phyloP scores from a whole-genome alignment of 306 rosid species.

The Ormosia emarginata region DNA sequence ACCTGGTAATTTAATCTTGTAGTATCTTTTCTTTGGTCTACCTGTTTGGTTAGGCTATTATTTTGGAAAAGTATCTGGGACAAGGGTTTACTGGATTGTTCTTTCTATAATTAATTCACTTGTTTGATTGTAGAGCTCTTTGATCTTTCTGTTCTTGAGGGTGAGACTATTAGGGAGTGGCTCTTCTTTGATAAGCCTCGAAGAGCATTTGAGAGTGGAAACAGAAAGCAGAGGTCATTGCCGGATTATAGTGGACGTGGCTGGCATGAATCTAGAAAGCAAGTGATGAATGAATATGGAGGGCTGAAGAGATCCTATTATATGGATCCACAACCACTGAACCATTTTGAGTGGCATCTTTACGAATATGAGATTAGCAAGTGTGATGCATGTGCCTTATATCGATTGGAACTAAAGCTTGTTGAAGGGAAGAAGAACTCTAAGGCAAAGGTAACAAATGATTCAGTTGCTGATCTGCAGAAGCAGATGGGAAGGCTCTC shows the following conservation, averaged over 20 bases:
- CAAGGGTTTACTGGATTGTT: not conserved
- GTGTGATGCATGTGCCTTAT: constrained; percentile 90
- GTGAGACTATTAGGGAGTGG: constrained; percentile 94
- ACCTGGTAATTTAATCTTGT: constrained; percentile 58
- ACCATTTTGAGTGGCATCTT: constrained; percentile 95
- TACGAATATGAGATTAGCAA: constrained; percentile 94
- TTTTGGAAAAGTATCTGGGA: not conserved
- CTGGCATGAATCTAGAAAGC: constrained; percentile 99
- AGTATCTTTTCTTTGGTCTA: constrained; percentile 10
- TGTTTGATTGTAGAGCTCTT: constrained; percentile 68
- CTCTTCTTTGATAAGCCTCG: constrained; percentile 99
- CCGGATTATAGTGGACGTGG: constrained; percentile 98
- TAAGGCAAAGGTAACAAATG: constrained; percentile 62
- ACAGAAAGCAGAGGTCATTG: constrained; percentile 95
- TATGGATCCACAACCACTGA: constrained; percentile 96
- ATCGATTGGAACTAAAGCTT: constrained; percentile 85
- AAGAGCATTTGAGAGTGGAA: constrained; percentile 97
- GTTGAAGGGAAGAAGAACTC: constrained; percentile 93
- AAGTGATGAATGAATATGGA: constrained; percentile 87
- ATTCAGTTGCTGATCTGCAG: constrained; percentile 94
- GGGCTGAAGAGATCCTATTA: constrained; percentile 98
- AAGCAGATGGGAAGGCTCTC: constrained; percentile 99
- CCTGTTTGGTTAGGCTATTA: not conserved
- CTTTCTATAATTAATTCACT: constrained; percentile 11
- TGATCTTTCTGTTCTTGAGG: constrained; percentile 86